Evolutionary conservation across 768 basidiomycete genomes (phyloP), one percentile per base, ranked within the genome.

Genomic region (Kwoniella dendrophila): DNA sequence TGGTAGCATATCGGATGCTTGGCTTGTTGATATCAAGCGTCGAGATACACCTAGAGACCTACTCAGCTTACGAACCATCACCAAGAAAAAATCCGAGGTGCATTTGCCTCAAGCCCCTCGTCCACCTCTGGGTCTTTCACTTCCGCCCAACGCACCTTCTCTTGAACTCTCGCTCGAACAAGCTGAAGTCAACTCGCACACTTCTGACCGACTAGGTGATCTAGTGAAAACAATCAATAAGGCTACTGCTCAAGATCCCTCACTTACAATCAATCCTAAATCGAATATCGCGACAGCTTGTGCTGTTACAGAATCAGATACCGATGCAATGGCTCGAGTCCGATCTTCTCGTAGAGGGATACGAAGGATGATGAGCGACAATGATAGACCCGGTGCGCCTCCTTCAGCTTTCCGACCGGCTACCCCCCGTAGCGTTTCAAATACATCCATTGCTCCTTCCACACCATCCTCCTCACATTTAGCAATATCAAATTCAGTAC

Each of bases 81-180:
- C 65, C 12, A 73, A 71, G 66, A 73, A 75, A 41, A 65, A 67
- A 12, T 65, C 63, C 4, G 73, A 75, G 8, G 47, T 72, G 4
- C 40, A 40, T 11, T 34, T 47, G n/a, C n/a, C 50, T 11, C 59
- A n/a, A 33, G 6, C 53, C 2, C 20, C 34, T 33, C 68, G 59
- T 38, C 32, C 57, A 11, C 60, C 52, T 4, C n/a, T 62, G 14
- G 43, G 47, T 14, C 63, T 72, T 38, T 54, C 67, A 3, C 45
- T 68, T 20, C 67, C 63, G 4, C 67, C 71, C 4, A 68, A 69
- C 20, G 61, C 62, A 5, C 71, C 73, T 26, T 63, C 63, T 3
- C 41, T 70, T 10, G 70, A 73, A 47, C 51, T 75, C 1, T 71
- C 69, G 2, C 59, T 72, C 4, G 69, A 69, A 51, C 69, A 67